These are phyloP conservation scores for Aspergillus sp. DNA, from an alignment of 2,329 filamentous ascomycete genomes.

Conservation along the genomic window DNA sequence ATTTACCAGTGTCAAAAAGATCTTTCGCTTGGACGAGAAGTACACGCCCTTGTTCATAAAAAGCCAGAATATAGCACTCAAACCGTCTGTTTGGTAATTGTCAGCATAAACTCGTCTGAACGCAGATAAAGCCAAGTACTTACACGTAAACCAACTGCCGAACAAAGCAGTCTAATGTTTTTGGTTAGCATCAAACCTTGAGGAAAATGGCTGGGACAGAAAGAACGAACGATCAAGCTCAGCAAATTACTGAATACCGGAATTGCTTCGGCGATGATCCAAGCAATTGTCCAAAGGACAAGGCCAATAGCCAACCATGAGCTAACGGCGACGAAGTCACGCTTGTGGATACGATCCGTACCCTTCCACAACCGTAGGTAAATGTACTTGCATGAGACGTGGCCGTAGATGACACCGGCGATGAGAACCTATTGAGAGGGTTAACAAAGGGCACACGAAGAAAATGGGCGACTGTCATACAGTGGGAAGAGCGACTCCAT, in stretches of 20 bases:
- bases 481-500: slow-evolving; percentile 62
- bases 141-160: slow-evolving; percentile 9
- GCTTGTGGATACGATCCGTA: slow-evolving; percentile 49
- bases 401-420: slow-evolving; percentile 63
- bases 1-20: slow-evolving; percentile 6
- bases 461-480: too few relatives aligned
- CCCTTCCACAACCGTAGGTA: slow-evolving; percentile 59
- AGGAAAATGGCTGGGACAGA: background rate
- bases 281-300: slow-evolving; percentile 54
- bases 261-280: slow-evolving; percentile 63
- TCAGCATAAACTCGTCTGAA: background rate
- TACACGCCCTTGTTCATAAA: slow-evolving; percentile 8
- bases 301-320: slow-evolving; percentile 56
- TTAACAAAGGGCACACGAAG: too few relatives aligned
- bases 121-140: background rate
- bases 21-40: slow-evolving; percentile 6
- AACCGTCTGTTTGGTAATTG: slow-evolving; percentile 1
- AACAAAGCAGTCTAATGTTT: slow-evolving; percentile 7
- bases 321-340: slow-evolving; percentile 45
- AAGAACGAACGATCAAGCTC: slow-evolving; percentile 47
- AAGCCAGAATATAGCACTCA: slow-evolving; percentile 12
- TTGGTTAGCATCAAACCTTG: too few relatives aligned
- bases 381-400: slow-evolving; percentile 61
- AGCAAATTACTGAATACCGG: slow-evolving; percentile 63
- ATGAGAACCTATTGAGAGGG: slow-evolving; percentile 47